phyloP scores from a whole-genome alignment of 2,329 filamentous ascomycete species.

The Calycina herbarum region DNA sequence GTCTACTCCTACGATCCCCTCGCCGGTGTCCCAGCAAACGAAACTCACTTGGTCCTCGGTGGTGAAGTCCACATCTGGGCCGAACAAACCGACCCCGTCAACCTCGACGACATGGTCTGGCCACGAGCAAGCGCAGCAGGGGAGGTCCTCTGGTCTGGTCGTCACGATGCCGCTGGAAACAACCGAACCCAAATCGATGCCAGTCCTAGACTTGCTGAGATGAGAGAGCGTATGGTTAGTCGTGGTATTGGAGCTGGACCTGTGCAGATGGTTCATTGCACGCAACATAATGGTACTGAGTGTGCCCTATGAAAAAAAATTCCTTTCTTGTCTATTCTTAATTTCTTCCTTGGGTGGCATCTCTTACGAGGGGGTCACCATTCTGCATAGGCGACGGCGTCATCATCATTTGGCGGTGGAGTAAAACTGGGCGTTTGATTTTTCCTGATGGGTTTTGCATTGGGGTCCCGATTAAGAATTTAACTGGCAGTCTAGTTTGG shows the following conservation, averaged over 20 bases:
- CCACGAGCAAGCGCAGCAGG: slow-evolving; percentile 71
- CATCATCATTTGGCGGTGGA: neutral
- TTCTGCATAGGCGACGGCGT: neutral
- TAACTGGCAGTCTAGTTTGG: too few species aligned
- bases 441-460: neutral
- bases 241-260: slow-evolving; percentile 64
- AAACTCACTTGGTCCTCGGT: slow-evolving; percentile 70
- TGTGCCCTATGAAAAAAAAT: slow-evolving; percentile 36
- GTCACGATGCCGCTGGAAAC: slow-evolving; percentile 61
- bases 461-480: neutral
- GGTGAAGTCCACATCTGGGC: slow-evolving; percentile 82
- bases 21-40: slow-evolving; percentile 58
- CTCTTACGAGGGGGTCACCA: neutral
- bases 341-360: neutral
- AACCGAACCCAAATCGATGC: slow-evolving; percentile 73
- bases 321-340: neutral
- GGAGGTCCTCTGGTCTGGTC: slow-evolving; percentile 79
- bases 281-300: slow-evolving; percentile 57
- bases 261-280: slow-evolving; percentile 73
- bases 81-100: slow-evolving; percentile 76
- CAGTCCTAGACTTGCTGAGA: slow-evolving; percentile 68
- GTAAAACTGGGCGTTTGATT: neutral
- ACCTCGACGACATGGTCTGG: slow-evolving; percentile 76
- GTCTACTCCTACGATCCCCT: slow-evolving; percentile 80
- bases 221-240: slow-evolving; percentile 73